phyloP scores from a whole-genome alignment of 192 early-diverging fungal genomes.

The Funneliformis mosseae region DNA sequence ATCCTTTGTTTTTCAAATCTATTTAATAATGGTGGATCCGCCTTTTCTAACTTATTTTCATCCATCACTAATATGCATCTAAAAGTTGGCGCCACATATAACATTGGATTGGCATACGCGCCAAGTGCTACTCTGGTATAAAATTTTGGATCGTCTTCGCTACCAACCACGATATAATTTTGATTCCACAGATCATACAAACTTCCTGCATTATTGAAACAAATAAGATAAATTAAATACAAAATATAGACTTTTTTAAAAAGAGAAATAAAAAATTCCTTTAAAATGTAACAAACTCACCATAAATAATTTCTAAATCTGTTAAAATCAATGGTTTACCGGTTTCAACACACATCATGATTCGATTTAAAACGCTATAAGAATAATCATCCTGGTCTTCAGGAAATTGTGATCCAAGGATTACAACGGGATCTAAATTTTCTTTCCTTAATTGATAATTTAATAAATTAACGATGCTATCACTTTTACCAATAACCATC shows the following conservation, averaged over 20 bases:
- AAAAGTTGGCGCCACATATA: slow-evolving; percentile 25
- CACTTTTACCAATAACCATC: background rate
- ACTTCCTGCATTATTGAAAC: background rate
- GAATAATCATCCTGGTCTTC: slow-evolving; percentile 17
- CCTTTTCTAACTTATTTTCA: slow-evolving; percentile 24
- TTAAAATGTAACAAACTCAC: no score
- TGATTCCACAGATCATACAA: slow-evolving; percentile 36
- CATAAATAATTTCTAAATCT: slow-evolving; percentile 7
- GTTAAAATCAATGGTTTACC: slow-evolving; percentile 18
- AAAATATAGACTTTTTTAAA: no score
- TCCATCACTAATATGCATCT: slow-evolving; percentile 31
- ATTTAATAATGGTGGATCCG: slow-evolving; percentile 28
- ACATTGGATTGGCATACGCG: slow-evolving; percentile 33
- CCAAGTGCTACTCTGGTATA: slow-evolving; percentile 31
- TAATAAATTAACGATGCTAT: slow-evolving; percentile 6
- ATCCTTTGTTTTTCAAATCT: slow-evolving; percentile 26
- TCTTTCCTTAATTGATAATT: slow-evolving; percentile 2
- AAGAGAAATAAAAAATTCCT: background rate
- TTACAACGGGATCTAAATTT: slow-evolving; percentile 4
- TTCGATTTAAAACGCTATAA: slow-evolving; percentile 29
- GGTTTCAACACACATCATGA: slow-evolving; percentile 32
- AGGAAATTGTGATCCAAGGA: slow-evolving; percentile 29
- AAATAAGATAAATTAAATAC: no score
- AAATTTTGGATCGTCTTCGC: slow-evolving; percentile 25
- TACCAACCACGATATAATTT: slow-evolving; percentile 29